Percentiles rank a stretch among this genome's conserved stretches.
These are phyloP conservation scores for Gastrolobium bilobum DNA, from an alignment of 306 rosid genomes.

Conservation along the genomic window DNA sequence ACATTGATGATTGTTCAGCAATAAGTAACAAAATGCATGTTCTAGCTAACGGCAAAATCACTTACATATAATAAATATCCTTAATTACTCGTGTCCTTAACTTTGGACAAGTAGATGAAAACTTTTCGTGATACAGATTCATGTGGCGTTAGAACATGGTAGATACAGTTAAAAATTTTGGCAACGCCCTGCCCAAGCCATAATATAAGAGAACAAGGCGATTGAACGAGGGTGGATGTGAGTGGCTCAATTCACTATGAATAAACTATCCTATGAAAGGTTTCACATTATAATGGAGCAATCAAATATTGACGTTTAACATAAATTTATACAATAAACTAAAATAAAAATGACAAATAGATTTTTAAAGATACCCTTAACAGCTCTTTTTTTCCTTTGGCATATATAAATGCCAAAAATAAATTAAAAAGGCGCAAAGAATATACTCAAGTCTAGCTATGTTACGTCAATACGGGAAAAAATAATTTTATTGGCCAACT, in stretches of 20 bases:
- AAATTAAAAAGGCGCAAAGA: neutral
- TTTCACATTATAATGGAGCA: neutral
- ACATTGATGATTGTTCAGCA: conserved; percentile 19
- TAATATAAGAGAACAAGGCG: neutral
- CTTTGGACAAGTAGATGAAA: neutral
- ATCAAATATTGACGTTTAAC: neutral
- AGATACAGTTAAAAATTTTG: conserved; percentile 19
- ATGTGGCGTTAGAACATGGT: neutral
- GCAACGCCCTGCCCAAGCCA: neutral
- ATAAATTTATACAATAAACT: neutral
- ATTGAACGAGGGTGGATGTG: neutral
- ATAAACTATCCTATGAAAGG: conserved; percentile 22
- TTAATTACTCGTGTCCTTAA: neutral
- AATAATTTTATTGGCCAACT: conserved; percentile 5
- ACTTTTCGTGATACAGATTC: conserved; percentile 7
- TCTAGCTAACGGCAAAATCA: neutral
- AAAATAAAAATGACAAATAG: neutral
- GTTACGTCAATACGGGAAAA: neutral
- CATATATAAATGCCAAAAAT: neutral
- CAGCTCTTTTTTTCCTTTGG: conserved; percentile 11
- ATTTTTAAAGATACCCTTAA: neutral
- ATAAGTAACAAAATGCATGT: neutral
- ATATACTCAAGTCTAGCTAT: neutral
- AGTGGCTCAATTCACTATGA: neutral
- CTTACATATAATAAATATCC: neutral